Evolutionary conservation across 176 grass and related monocot genomes (phyloP), one percentile per base, ranked within the genome.

Genomic region (Oryza glumipatula): DNA sequence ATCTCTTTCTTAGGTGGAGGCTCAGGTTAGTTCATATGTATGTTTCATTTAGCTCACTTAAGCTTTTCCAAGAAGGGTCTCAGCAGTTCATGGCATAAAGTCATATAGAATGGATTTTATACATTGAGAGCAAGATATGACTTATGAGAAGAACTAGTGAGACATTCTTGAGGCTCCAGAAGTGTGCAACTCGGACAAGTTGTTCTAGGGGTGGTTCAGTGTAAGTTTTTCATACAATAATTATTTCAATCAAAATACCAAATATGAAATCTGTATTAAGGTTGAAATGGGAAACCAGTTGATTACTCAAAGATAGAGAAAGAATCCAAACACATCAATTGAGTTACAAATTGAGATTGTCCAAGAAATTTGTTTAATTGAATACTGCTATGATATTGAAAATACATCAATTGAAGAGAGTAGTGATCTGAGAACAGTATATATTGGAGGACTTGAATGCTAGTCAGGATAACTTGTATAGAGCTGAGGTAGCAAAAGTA

Each of bases 161-260:
- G 43, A 70, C 2, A 56, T 38, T 81, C 33, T 23, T 24, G 8
- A 51, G 15, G 41, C 63, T 71, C 52, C 9, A 61, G 39, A 63
- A 46, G 38, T 58, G 80, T 44, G 35, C 22, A 73, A 73, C 6
- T 73, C 10, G 23, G 19, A 69, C 64, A 52, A 48, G 39, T 70
- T 28, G 6, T 74, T 33, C 21, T 67, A 35, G n/a, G 7, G 19
- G 60, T 68, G 36, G 23, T 28, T 73, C 56, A 69, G n/a, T 76
- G 51, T 16, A 80, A 21, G 33, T 23, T 49, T 80, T 38, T 63
- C 2, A 82, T 24, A 71, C 4, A 69, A 22, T 32, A 30, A 22
- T 26, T 22, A 77, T 65, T 70, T 70, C 39, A 83, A 88, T 65
- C 10, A 23, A 74, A 83, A 36, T 33, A 82, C 21, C 38, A 49